These are phyloP conservation scores for Tolypocladium tropicale DNA, from an alignment of 2,329 filamentous ascomycete species.

Conservation along the genomic window DNA sequence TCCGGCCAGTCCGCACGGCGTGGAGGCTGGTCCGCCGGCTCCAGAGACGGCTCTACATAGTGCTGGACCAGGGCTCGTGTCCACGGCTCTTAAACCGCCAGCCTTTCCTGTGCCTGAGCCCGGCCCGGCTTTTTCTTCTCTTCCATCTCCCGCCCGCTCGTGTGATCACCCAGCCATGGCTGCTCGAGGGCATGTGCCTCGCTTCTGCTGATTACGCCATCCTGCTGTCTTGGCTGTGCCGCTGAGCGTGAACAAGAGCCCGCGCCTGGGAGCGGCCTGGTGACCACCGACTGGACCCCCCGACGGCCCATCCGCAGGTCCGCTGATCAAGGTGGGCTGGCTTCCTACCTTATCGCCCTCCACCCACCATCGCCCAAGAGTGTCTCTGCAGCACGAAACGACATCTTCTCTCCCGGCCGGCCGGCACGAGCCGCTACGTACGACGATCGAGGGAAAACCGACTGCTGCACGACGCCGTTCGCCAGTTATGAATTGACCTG, in stretches of 20 bases:
- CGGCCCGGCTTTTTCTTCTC: background rate
- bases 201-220: background rate
- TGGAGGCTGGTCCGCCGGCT: background rate
- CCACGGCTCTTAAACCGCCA: background rate
- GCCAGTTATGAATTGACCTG: background rate
- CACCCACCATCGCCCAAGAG: slow-evolving; percentile 1
- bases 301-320: slow-evolving; percentile 4
- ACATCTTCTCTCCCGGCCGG: background rate
- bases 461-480: background rate
- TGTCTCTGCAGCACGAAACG: background rate
- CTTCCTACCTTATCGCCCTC: too few species aligned
- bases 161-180: slow-evolving; percentile 4
- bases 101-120: background rate
- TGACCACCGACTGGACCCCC: slow-evolving; percentile 5
- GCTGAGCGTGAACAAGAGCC: background rate
- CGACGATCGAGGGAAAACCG: background rate
- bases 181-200: slow-evolving; percentile 4
- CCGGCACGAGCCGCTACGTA: background rate
- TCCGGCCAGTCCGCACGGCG: background rate
- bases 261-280: slow-evolving; percentile 2
- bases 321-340: slow-evolving; percentile 6
- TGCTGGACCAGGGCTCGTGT: background rate
- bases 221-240: background rate
- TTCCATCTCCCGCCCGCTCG: background rate
- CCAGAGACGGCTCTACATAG: background rate